Base-by-base conservation (phyloP, 768 basidiomycete species). In the Agrocybe chaxingu region DNA sequence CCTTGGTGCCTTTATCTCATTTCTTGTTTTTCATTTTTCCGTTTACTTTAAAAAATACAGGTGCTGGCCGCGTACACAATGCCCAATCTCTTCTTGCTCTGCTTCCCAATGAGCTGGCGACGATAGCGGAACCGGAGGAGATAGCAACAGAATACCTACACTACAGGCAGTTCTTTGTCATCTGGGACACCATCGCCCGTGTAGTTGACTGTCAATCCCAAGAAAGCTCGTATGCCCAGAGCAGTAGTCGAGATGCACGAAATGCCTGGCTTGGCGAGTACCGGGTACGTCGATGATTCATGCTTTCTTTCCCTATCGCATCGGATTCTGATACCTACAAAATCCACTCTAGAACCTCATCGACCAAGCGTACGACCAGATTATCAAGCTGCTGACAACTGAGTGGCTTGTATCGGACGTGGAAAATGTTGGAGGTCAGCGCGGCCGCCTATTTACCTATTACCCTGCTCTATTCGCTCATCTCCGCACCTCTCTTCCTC, bases 81-180 rank as follows among this genome's bases (percentile, higher is more conserved):
- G 91, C 90, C 1, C 78, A 79, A 45, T 64, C 68, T 13, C 60
- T 89, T 6, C 67, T 89, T 2, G 72, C 75, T 3, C 70, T 80
- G 69, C 73, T 90, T 0, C 89, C 90, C 0, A 63, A 67, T 2
- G 85, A 88, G 52, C 72, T 92, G 9, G 74, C 80, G 0, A 70
- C 72, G 2, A 80, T 89, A 38, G 66, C 67, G n/a, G 80, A 82
- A 19, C 84, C 87, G 0, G 86, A 91, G 57, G 86, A 86, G 52
- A 74, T 75, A 47, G 81, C 85, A 18, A 84, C 80, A 7, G 88
- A 90, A 65, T 89, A 85, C 56, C 65, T 91, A 40, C 87, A 92
- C 57, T 92, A 90, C 47, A 73, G 83, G 48, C 84, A 89, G 58
- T 90, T 92, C 66, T 90, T 93, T 66, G 69, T 71, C 13, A 81